phyloP scores from a whole-genome alignment of 2,329 filamentous ascomycete genomes.

The Exophiala sp. region DNA sequence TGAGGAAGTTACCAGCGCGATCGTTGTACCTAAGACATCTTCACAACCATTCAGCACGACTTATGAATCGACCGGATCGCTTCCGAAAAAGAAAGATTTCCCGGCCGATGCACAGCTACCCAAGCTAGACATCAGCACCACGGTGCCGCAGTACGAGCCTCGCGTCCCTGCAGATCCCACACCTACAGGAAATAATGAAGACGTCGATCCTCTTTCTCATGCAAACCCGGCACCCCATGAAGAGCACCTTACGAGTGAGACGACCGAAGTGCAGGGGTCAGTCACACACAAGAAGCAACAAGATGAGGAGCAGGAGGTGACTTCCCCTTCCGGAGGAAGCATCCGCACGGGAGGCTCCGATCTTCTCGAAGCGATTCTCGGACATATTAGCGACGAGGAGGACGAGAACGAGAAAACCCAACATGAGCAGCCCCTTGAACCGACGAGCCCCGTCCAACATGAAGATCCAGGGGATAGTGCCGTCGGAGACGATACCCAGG shows the following conservation, averaged over 20 bases:
- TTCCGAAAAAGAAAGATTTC: conserved; percentile 5
- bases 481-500: not conserved
- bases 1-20: conserved; percentile 21
- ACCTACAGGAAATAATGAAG: conserved; percentile 18
- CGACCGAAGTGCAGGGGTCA: conserved; percentile 9
- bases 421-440: not conserved
- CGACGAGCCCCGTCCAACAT: not conserved
- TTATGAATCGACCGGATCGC: not conserved
- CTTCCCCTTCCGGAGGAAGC: conserved; percentile 24
- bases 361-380: conserved; percentile 25
- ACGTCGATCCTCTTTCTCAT: conserved; percentile 18
- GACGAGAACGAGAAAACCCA: conserved; percentile 9
- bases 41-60: not conserved
- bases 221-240: conserved; percentile 2
- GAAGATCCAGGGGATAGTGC: not conserved
- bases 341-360: conserved; percentile 25
- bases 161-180: conserved; percentile 25
- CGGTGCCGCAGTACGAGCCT: conserved; percentile 19
- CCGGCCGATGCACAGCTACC: conserved; percentile 8
- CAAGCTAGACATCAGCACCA: conserved; percentile 18
- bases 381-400: conserved; percentile 20
- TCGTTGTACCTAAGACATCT: conserved; percentile 1
- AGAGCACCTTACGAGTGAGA: not conserved
- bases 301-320: conserved; percentile 13
- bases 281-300: conserved; percentile 10